Percentiles rank a stretch among this genome's conserved stretches.
These are phyloP conservation scores for Pseudozyma hubeiensis DNA, from an alignment of 1,284 basidiomycete species.

Conservation along the genomic window DNA sequence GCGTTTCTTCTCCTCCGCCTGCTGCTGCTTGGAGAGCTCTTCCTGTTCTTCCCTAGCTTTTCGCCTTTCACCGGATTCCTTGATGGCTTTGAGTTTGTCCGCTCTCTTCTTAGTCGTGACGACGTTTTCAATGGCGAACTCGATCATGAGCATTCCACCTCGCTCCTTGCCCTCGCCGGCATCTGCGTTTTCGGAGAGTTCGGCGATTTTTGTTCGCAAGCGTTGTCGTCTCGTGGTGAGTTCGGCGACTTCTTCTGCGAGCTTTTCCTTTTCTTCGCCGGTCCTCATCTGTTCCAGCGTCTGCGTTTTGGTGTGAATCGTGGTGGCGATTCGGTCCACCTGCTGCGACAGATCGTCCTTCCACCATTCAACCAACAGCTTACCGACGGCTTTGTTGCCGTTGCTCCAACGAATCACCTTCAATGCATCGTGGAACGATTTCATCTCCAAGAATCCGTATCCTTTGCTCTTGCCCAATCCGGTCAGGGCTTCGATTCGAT, in stretches of 20 bases:
- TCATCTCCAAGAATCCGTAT: conserved; percentile 95
- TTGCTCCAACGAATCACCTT: conserved; percentile 93
- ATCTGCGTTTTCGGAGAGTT: conserved; percentile 37
- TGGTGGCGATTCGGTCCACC: conserved; percentile 42
- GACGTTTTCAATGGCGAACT: conserved; percentile 67
- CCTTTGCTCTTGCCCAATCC: conserved; percentile 88
- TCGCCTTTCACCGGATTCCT: conserved; percentile 37
- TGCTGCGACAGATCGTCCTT: conserved; percentile 55
- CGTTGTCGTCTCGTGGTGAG: conserved; percentile 52
- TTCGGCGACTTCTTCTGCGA: conserved; percentile 32
- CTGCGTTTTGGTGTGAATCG: conserved; percentile 39
- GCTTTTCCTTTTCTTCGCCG: conserved; percentile 25
- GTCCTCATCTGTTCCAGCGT: conserved; percentile 26
- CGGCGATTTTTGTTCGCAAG: conserved; percentile 44
- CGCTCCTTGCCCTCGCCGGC: conserved; percentile 51
- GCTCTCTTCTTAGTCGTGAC: conserved; percentile 61
- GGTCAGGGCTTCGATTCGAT: conserved; percentile 86
- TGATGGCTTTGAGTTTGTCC: conserved; percentile 49
- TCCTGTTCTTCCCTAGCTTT: conserved; percentile 31
- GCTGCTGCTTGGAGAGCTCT: conserved; percentile 1
- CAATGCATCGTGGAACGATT: conserved; percentile 86
- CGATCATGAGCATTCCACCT: conserved; percentile 63
- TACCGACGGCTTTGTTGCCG: conserved; percentile 74
- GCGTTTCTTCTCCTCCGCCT: conserved; percentile 17
- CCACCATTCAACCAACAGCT: conserved; percentile 59